Evolutionary conservation across 768 basidiomycete genomes (phyloP).

Genomic region (Cyathus striatus): DNA sequence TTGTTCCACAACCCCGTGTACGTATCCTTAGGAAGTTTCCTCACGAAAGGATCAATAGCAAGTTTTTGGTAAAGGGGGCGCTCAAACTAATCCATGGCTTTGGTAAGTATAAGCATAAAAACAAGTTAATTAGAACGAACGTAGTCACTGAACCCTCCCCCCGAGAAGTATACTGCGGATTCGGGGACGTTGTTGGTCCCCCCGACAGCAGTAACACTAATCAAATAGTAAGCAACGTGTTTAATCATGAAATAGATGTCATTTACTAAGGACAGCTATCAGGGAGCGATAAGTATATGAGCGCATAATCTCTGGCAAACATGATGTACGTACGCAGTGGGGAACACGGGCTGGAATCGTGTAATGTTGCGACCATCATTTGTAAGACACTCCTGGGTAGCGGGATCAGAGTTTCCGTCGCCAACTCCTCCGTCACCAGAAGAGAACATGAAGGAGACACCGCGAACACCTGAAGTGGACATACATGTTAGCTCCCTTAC

Average conservation of each 20-base stretch:
- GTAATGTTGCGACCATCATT: constrained; percentile 55
- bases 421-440: constrained; percentile 72
- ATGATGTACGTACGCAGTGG: constrained; percentile 36
- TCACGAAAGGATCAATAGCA: constrained; percentile 39
- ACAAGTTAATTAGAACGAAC: constrained; percentile 27
- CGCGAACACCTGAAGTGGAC: constrained; percentile 55
- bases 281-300: constrained; percentile 1
- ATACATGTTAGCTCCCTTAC: not conserved
- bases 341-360: constrained; percentile 56
- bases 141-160: constrained; percentile 71
- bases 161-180: constrained; percentile 55
- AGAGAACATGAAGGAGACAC: constrained; percentile 58
- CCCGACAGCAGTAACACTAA: constrained; percentile 69
- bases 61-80: constrained; percentile 50
- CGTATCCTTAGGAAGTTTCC: constrained; percentile 36
- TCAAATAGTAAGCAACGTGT: not conserved
- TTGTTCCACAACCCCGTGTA: constrained; percentile 59
- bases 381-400: constrained; percentile 46
- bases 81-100: constrained; percentile 35
- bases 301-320: not conserved
- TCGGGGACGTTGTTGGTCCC: constrained; percentile 60
- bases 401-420: constrained; percentile 49
- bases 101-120: not conserved
- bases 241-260: not conserved
- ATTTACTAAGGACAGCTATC: constrained; percentile 46